phyloP scores from a whole-genome alignment of 2,329 filamentous ascomycete genomes.

The Fusarium solani-melongenae region DNA sequence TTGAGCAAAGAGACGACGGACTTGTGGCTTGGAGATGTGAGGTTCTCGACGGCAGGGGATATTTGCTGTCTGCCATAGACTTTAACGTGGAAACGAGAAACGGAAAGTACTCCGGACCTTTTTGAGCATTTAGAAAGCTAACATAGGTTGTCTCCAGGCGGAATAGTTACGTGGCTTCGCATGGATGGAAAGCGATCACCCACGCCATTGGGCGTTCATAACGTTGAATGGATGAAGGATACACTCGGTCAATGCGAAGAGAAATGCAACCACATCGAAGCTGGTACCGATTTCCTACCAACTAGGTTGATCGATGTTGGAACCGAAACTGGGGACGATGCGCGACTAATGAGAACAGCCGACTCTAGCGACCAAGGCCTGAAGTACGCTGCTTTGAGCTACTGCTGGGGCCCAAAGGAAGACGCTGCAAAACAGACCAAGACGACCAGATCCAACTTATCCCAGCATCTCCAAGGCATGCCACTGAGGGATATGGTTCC shows the following conservation, averaged over 20 bases:
- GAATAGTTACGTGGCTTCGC: neutral
- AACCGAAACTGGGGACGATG: neutral
- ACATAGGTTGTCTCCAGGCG: neutral
- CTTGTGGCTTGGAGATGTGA: neutral
- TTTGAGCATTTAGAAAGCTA: neutral
- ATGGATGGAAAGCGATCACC: neutral
- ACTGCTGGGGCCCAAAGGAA: neutral
- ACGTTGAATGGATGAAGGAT: neutral
- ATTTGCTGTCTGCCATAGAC: neutral
- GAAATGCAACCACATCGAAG: neutral
- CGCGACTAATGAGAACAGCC: neutral
- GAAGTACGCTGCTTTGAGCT: neutral
- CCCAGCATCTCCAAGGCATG: neutral
- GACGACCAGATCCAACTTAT: neutral
- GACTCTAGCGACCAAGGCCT: neutral
- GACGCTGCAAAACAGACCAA: neutral
- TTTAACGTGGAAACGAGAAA: neutral
- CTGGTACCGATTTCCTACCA: neutral
- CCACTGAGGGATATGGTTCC: too few relatives aligned
- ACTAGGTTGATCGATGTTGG: neutral
- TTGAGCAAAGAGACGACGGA: neutral
- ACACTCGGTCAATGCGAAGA: neutral
- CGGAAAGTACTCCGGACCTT: neutral
- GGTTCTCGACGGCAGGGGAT: neutral
- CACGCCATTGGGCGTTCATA: neutral